Evolutionary conservation across 768 basidiomycete genomes (phyloP), one percentile per base, ranked within the genome.

Genomic region (Kwoniella shandongensis): DNA sequence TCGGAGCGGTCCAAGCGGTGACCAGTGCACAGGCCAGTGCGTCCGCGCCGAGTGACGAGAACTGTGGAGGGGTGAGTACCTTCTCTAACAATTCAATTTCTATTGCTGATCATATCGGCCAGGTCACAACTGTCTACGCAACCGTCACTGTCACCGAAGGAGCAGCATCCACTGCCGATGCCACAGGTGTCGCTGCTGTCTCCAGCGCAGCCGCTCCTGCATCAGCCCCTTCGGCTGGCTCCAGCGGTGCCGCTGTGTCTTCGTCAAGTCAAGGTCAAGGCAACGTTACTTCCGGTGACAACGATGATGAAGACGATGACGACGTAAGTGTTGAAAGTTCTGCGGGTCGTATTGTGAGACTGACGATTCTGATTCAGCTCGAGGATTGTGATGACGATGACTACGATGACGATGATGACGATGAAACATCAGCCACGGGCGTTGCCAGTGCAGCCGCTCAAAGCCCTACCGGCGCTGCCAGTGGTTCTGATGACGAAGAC

Each of bases 61-160:
- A 26, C 5, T 68, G 66, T 48, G 63, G 48, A 44, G 57, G 47
- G 4, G 66, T 68, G 54, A 67, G 66, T 59, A 13, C 35, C 15
- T 6, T 32, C 20, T 1, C 5, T 39, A 50, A 13, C 40, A 4
- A 0, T 17, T 18, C 41, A 40, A 17, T 44, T 18, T 4, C 3
- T 30, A 17, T 12, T 4, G 29, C 36, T 22, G 44, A 63, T 41
- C 18, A 17, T 40, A 5, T 42, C 12, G 17, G 15, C 48, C 38
- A 69, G 67, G 49, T 52, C 27, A 56, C 59, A 13, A 69, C 67
- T 20, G 63, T 69, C 23, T 52, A 51, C 22, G 54, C 51, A 3
- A 65, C 63, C 15, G 67, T 69, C 23, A 69, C 67, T 26, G 63
- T 58, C 8, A 57, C 67, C 22, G 55, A 63, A n/a, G 41, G 49